phyloP scores from a whole-genome alignment of 2,329 filamentous ascomycete species.

The Colletotrichum eremochloae region DNA sequence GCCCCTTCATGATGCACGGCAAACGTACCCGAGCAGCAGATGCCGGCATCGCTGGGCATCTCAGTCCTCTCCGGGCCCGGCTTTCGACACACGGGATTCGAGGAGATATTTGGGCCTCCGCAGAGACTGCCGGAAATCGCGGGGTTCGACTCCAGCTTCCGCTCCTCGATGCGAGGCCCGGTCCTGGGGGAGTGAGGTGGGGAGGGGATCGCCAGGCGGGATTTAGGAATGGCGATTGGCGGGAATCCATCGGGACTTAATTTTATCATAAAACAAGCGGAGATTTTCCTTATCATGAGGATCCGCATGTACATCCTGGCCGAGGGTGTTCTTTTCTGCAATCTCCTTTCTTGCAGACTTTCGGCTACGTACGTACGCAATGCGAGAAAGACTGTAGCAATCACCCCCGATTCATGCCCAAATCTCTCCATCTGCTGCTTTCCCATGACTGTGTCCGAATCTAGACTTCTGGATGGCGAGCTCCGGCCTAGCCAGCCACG shows the following conservation, averaged over 20 bases:
- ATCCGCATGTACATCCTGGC: background rate
- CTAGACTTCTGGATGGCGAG: background rate
- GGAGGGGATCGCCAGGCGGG: background rate
- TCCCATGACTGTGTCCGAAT: no score
- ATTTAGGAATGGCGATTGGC: conserved; percentile 43
- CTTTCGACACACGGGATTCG: conserved; percentile 7
- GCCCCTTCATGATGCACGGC: background rate
- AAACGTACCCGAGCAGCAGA: background rate
- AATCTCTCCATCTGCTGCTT: background rate
- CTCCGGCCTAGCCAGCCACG: background rate
- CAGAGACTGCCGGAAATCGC: conserved; percentile 11
- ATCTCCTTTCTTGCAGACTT: background rate
- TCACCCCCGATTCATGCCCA: no score
- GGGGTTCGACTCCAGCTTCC: conserved; percentile 11
- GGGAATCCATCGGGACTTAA: conserved; percentile 32
- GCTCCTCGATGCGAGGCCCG: background rate
- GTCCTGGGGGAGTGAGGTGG: background rate
- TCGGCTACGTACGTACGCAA: background rate
- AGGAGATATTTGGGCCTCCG: background rate
- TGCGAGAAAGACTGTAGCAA: background rate
- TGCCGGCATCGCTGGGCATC: background rate
- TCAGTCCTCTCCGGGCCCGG: background rate
- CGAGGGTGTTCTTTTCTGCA: background rate
- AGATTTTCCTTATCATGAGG: background rate
- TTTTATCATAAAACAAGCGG: background rate